Conservation (phyloP, 1,284 basidiomycete species). For the Ustilago bromivora region DNA sequence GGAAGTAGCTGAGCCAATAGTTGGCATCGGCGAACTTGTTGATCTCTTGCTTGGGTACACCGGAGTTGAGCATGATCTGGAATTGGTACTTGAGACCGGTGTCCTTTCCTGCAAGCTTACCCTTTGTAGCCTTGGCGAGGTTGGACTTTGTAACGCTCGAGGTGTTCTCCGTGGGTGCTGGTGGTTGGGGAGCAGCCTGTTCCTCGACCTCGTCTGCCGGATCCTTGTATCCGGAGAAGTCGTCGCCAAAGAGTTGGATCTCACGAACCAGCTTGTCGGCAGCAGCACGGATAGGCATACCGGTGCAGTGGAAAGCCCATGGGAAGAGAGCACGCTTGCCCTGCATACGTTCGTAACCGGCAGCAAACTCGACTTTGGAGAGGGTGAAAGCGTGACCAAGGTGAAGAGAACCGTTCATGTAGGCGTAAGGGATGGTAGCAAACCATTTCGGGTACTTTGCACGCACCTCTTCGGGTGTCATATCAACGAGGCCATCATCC, state of each 20-base stretch:
- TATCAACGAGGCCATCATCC: constrained; percentile 52
- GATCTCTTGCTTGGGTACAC: constrained; percentile 86
- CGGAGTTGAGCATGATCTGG: constrained; percentile 93
- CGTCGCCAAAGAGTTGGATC: constrained; percentile 92
- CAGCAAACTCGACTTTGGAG: constrained; percentile 96
- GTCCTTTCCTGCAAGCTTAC: constrained; percentile 91
- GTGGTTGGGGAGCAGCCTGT: constrained; percentile 39
- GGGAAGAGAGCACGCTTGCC: constrained; percentile 94
- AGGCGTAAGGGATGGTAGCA: constrained; percentile 85
- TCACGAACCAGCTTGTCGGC: constrained; percentile 97
- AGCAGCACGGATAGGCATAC: constrained; percentile 98
- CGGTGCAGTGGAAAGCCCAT: constrained; percentile 95
- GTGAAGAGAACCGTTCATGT: constrained; percentile 99
- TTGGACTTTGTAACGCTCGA: constrained; percentile 58
- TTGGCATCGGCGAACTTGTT: constrained; percentile 94
- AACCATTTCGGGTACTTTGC: constrained; percentile 93
- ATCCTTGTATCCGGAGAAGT: constrained; percentile 81
- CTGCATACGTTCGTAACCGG: constrained; percentile 94
- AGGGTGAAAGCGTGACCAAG: constrained; percentile 98
- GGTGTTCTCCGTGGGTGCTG: constrained; percentile 48
- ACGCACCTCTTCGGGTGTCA: constrained; percentile 70
- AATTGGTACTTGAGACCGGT: constrained; percentile 97
- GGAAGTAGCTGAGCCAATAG: constrained; percentile 95
- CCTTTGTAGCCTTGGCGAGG: constrained; percentile 87
- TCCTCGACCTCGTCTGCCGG: constrained; percentile 72